phyloP scores from a whole-genome alignment of 2,329 filamentous ascomycete genomes.

The Alternaria triticina region DNA sequence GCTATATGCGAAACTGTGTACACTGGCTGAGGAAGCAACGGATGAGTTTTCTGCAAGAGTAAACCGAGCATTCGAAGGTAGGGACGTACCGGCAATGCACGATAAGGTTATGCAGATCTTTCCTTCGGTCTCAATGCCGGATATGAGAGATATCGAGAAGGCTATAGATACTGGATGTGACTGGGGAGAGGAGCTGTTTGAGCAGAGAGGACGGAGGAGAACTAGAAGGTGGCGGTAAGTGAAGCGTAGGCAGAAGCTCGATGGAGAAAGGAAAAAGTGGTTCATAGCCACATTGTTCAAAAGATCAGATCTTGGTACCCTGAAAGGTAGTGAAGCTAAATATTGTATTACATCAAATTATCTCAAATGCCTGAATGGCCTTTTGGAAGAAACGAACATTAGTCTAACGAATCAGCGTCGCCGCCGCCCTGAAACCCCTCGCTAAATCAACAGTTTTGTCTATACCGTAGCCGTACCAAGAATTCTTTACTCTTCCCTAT shows the following conservation, averaged over 20 bases:
- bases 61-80: constrained; percentile 19
- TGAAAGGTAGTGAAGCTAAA: neutral
- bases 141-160: neutral
- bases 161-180: neutral
- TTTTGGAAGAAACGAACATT: neutral
- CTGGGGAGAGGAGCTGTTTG: constrained; percentile 5
- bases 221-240: neutral
- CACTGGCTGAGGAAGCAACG: constrained; percentile 1
- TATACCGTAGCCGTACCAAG: neutral
- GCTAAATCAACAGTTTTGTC: neutral
- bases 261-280: neutral
- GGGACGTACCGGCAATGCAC: constrained; percentile 11
- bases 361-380: neutral
- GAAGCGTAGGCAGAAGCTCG: neutral
- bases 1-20: neutral
- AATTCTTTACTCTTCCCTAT: no score
- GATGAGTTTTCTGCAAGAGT: neutral
- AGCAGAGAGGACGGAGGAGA: neutral
- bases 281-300: neutral
- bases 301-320: neutral
- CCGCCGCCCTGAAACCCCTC: neutral
- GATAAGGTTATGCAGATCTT: neutral
- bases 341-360: neutral
- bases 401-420: neutral
- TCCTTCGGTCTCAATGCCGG: constrained; percentile 6